Evolutionary conservation across 495 filamentous ascomycete genomes (phyloP), one percentile per base, ranked within the genome.

Genomic region (Xeromyces bisporus): DNA sequence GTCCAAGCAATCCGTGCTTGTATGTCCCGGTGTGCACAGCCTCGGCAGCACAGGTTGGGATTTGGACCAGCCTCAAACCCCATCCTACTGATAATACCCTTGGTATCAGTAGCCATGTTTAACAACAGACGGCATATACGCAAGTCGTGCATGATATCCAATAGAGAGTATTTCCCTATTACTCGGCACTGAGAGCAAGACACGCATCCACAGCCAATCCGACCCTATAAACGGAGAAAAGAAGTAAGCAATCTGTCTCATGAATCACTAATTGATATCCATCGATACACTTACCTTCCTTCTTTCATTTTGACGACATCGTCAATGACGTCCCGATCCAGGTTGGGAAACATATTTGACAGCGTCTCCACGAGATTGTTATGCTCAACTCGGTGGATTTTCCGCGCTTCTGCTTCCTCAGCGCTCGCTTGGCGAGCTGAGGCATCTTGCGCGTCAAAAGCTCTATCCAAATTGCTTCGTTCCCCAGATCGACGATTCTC

Each of bases 341-440:
- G 58, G 47, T 83, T 77, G 6, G 86, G 86, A 45, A 94, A 94
- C 85, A 94, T 93, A 29, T 80, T 76, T 12, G 78, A 74, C 25
- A 94, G 56, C 10, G 82, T 92, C 45, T 94, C 87, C 1, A 96
- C 89, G 3, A 99, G 75, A 46, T 81, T 81, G 25, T 71, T 64
- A 48, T 96, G 85, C 60, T 99, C 89, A 18, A 71, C 75, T 28
- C 75, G 65, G 35, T 86, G 77, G 38, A 99, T 78, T 26, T 79
- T 65, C 29, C 79, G 73, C 17, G 87, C 87, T 51, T 96, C 82
- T 7, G 85, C 91, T 17, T 73, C 72, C 53, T 99, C 89, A 0
- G 83, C 87, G 34, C 81, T 89, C 2, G 91, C 91, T 48, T 96
- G 89, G 10, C 81, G 66, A 13, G 84, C 86, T n/a, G 85, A 89